phyloP scores from a whole-genome alignment of 805 yeast genomes.

The Hemisphaericaspora nanyangensis region DNA sequence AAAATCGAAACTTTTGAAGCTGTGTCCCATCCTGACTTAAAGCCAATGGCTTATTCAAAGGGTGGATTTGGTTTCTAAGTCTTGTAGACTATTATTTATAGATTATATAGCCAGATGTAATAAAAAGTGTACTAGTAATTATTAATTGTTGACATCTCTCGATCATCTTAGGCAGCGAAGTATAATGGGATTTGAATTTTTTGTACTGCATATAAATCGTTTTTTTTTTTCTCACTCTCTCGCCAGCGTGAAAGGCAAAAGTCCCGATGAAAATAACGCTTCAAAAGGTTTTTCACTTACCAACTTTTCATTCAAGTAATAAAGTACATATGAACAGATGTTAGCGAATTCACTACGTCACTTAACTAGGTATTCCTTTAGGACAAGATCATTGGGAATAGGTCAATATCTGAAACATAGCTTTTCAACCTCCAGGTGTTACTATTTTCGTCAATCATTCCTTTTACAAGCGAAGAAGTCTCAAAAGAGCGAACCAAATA shows the following conservation, averaged over 20 bases:
- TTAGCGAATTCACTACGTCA: constrained; percentile 1
- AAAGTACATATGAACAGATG: no score
- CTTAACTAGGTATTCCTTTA: neutral
- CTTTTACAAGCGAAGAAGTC: neutral
- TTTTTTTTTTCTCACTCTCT: neutral
- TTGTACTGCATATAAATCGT: neutral
- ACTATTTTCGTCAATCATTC: neutral
- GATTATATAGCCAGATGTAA: no score
- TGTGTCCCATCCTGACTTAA: constrained; percentile 84
- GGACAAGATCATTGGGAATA: neutral
- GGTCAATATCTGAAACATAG: neutral
- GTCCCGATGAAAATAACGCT: no score
- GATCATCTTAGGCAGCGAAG: no score
- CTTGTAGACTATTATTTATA: no score
- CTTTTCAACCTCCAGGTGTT: neutral
- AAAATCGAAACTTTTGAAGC: constrained; percentile 66
- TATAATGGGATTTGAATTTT: no score
- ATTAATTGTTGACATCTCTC: no score
- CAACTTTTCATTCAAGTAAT: no score
- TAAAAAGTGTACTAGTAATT: no score
- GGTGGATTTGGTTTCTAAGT: constrained; percentile 39
- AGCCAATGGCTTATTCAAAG: constrained; percentile 86
- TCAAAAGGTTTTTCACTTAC: no score
- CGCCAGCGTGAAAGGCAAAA: neutral
- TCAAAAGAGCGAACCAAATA: neutral